phyloP scores from a whole-genome alignment of 2,329 filamentous ascomycete genomes.

The Nemania serpens region DNA sequence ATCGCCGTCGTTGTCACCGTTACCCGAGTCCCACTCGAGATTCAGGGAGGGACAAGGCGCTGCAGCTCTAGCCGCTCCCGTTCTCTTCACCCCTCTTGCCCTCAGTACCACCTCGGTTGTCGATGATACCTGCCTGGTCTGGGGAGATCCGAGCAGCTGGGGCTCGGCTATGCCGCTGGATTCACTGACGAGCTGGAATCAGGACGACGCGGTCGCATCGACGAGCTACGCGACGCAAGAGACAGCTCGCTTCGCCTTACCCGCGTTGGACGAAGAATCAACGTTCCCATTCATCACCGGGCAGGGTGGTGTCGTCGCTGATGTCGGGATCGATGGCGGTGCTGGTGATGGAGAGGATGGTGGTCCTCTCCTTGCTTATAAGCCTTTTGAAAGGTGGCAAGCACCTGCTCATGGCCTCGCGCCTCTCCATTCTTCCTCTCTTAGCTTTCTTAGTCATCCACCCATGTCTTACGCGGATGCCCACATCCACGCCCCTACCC shows the following conservation, averaged over 20 bases:
- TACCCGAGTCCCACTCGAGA: slow-evolving; percentile 16
- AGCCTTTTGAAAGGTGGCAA: slow-evolving; percentile 16
- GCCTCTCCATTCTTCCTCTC: slow-evolving; percentile 9
- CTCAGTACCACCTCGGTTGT: not conserved
- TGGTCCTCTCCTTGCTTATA: slow-evolving; percentile 7
- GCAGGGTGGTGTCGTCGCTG: slow-evolving; percentile 2
- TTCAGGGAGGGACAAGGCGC: slow-evolving; percentile 14
- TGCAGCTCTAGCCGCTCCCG: slow-evolving; percentile 11
- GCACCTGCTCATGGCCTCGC: not conserved
- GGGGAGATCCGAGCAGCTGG: slow-evolving; percentile 14
- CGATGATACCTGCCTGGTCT: slow-evolving; percentile 1
- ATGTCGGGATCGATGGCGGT: not conserved
- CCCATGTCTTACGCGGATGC: slow-evolving; percentile 20
- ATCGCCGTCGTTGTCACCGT: slow-evolving; percentile 7
- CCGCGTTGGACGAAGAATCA: slow-evolving; percentile 4
- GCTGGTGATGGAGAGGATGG: not conserved
- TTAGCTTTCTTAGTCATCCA: slow-evolving; percentile 11
- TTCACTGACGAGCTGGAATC: slow-evolving; percentile 10
- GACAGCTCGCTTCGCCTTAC: slow-evolving; percentile 3
- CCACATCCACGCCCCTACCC: slow-evolving; percentile 8
- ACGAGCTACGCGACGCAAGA: slow-evolving; percentile 11
- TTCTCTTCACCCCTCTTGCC: not conserved
- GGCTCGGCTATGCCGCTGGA: slow-evolving; percentile 6
- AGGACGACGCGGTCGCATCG: slow-evolving; percentile 8
- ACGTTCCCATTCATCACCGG: slow-evolving; percentile 6